Evolutionary conservation across 2,329 filamentous ascomycete genomes (phyloP).

Genomic region (Ascosphaera aggregata): DNA sequence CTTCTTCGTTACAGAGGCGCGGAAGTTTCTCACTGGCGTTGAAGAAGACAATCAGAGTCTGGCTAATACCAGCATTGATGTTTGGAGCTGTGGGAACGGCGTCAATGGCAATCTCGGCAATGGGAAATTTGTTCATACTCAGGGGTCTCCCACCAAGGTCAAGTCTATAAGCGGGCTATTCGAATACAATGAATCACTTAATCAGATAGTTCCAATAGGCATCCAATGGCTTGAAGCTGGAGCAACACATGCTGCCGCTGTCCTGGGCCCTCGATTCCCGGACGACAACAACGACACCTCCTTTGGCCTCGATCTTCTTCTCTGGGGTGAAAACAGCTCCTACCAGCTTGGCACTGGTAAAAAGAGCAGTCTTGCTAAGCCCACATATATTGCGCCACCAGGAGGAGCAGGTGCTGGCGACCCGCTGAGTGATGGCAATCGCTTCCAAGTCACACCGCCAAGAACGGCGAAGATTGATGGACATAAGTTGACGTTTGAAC

Average conservation of each 20-base stretch:
- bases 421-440: constrained; percentile 41
- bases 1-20: constrained; percentile 68
- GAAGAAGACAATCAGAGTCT: constrained; percentile 17
- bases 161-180: constrained; percentile 61
- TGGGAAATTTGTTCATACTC: constrained; percentile 74
- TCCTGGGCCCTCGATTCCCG: constrained; percentile 55
- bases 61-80: constrained; percentile 43
- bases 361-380: constrained; percentile 53
- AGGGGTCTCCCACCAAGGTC: constrained; percentile 53
- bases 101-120: constrained; percentile 66
- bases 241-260: constrained; percentile 54
- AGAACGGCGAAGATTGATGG: constrained; percentile 47
- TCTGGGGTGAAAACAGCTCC: constrained; percentile 88
- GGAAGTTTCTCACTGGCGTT: constrained; percentile 26
- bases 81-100: constrained; percentile 71
- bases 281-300: constrained; percentile 36
- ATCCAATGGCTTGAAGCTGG: constrained; percentile 52
- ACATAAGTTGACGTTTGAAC: constrained; percentile 53
- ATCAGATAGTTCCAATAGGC: constrained; percentile 52
- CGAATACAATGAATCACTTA: constrained; percentile 60
- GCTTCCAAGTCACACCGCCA: constrained; percentile 61
- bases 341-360: constrained; percentile 87
- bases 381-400: constrained; percentile 61
- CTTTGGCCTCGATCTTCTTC: constrained; percentile 59
- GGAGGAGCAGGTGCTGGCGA: constrained; percentile 35